Percentiles rank a stretch among this genome's conserved stretches.
phyloP scores from a whole-genome alignment of 2,329 filamentous ascomycete genomes.

The Hymenoscyphus repandus region DNA sequence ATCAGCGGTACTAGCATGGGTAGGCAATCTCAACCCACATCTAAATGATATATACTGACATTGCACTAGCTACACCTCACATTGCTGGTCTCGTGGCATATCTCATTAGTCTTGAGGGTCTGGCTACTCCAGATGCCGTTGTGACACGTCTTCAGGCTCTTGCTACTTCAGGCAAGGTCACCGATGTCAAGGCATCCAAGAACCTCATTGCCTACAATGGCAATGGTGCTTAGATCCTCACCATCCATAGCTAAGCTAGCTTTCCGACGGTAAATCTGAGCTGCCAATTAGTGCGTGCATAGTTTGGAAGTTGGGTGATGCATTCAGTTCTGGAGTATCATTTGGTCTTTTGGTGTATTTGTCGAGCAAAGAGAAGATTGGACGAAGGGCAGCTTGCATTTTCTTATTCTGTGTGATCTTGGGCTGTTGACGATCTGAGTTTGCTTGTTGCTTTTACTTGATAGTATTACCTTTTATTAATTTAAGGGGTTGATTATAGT shows the following conservation, averaged over 20 bases:
- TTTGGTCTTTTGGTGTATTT: neutral
- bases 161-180: constrained; percentile 37
- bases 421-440: no score
- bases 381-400: neutral
- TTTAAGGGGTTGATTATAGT: no score
- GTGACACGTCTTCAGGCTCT: constrained; percentile 33
- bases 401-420: no score
- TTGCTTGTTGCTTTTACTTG: no score
- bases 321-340: neutral
- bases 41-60: constrained; percentile 4
- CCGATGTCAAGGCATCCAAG: constrained; percentile 38
- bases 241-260: neutral
- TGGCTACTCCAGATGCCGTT: constrained; percentile 36
- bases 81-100: constrained; percentile 65
- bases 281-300: neutral
- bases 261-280: no score
- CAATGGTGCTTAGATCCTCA: constrained; percentile 21
- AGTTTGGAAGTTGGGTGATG: neutral
- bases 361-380: neutral
- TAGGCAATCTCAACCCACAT: constrained; percentile 5
- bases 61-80: constrained; percentile 55
- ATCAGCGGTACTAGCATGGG: constrained; percentile 58
- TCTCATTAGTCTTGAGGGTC: constrained; percentile 46
- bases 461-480: no score
- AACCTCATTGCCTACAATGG: constrained; percentile 55